These are phyloP conservation scores for Mycena epipterygia DNA, from an alignment of 768 basidiomycete genomes.

Conservation along the genomic window DNA sequence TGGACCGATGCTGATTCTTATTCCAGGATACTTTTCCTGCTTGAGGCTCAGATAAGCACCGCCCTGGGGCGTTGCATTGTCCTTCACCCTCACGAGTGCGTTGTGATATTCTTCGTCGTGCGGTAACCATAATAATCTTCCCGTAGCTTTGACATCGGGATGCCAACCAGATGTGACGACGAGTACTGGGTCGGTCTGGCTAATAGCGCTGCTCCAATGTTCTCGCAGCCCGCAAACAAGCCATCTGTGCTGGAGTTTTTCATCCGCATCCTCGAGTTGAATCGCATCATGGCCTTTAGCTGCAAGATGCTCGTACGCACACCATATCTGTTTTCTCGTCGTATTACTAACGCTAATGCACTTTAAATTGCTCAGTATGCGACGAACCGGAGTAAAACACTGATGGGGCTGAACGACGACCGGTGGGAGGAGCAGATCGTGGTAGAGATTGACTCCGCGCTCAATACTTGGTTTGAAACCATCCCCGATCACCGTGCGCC, in stretches of 20 bases:
- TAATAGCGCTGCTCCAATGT: conserved; percentile 47
- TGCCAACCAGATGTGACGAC: conserved; percentile 47
- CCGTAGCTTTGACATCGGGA: conserved; percentile 63
- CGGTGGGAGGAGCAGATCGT: conserved; percentile 75
- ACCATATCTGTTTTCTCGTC: no score
- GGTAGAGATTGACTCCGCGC: conserved; percentile 79
- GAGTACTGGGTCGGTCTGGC: conserved; percentile 18
- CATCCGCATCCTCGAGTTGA: conserved; percentile 54
- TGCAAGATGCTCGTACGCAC: conserved; percentile 41
- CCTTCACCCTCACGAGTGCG: conserved; percentile 24
- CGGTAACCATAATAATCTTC: neutral
- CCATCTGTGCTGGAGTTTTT: conserved; percentile 57
- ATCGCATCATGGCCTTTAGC: conserved; percentile 50
- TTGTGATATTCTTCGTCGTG: neutral
- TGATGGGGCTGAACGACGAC: conserved; percentile 38
- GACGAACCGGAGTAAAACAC: conserved; percentile 66
- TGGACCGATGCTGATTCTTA: neutral
- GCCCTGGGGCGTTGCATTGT: conserved; percentile 24
- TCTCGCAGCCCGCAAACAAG: conserved; percentile 60
- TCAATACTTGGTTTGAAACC: conserved; percentile 45
- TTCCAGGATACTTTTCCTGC: conserved; percentile 4
- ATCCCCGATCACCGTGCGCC: conserved; percentile 24
- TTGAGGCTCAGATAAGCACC: conserved; percentile 7
- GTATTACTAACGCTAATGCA: neutral
- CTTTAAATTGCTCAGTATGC: conserved; percentile 77